Percentiles rank a stretch among this genome's conserved stretches.
These are phyloP conservation scores for Medicago ruthenica DNA, from an alignment of 306 rosid genomes.

Conservation along the genomic window DNA sequence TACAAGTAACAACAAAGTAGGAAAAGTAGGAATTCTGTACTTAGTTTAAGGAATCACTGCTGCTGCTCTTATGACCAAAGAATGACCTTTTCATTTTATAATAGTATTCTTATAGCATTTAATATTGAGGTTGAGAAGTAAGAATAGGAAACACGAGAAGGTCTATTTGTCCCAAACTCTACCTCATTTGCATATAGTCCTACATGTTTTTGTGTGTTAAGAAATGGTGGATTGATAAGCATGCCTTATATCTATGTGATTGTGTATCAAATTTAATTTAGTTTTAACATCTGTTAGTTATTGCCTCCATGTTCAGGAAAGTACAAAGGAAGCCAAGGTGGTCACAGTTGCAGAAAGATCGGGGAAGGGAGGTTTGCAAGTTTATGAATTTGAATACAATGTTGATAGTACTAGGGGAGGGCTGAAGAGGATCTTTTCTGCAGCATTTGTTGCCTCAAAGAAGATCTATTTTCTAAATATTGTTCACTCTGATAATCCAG, in stretches of 20 bases:
- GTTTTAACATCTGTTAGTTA: slow-evolving; percentile 1
- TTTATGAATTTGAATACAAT: slow-evolving; percentile 83
- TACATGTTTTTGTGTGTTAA: slow-evolving; percentile 4
- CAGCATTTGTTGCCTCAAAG: slow-evolving; percentile 89
- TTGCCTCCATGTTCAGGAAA: slow-evolving; percentile 60
- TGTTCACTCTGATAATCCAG: slow-evolving; percentile 81
- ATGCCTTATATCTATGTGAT: not conserved
- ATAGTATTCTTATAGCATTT: not conserved
- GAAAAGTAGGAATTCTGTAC: slow-evolving; percentile 10
- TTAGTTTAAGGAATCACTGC: not conserved
- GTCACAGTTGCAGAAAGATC: slow-evolving; percentile 70
- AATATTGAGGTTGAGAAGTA: not conserved
- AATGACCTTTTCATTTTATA: not conserved
- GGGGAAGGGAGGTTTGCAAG: slow-evolving; percentile 65
- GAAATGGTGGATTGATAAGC: slow-evolving; percentile 13
- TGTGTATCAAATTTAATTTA: not conserved
- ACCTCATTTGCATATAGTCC: slow-evolving; percentile 3
- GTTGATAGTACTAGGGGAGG: slow-evolving; percentile 92
- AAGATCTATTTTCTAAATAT: slow-evolving; percentile 87
- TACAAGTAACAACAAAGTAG: not conserved
- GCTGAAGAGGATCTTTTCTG: slow-evolving; percentile 79
- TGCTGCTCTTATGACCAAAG: slow-evolving; percentile 17
- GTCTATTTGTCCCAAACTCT: slow-evolving; percentile 2
- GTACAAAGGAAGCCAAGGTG: slow-evolving; percentile 82
- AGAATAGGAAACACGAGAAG: not conserved